These are phyloP conservation scores for Boletus pseudopeckii DNA, from an alignment of 768 basidiomycete genomes.

Conservation along the genomic window DNA sequence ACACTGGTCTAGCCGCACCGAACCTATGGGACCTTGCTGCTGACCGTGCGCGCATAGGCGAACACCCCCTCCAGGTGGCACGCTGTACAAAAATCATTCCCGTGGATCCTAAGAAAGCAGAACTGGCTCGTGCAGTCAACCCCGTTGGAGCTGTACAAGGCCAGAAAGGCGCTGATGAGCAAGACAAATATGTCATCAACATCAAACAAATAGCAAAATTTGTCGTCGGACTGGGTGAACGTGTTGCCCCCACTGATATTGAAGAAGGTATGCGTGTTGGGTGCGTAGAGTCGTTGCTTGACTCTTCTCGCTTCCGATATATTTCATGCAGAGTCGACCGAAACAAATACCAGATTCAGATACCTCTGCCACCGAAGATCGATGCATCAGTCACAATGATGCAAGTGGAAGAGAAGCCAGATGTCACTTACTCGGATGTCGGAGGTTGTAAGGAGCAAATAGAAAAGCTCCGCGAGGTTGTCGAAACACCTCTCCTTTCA, in stretches of 20 bases:
- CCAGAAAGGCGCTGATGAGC: constrained; percentile 96
- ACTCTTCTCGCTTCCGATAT: constrained; percentile 1
- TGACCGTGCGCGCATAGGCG: constrained; percentile 86
- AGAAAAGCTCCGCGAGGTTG: constrained; percentile 97
- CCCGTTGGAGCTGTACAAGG: constrained; percentile 75
- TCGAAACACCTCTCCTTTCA: constrained; percentile 91
- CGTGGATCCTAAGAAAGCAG: constrained; percentile 70
- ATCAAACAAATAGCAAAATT: constrained; percentile 99
- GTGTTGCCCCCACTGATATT: constrained; percentile 96
- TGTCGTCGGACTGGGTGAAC: constrained; percentile 94
- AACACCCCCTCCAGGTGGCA: constrained; percentile 94
- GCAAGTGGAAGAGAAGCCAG: constrained; percentile 99
- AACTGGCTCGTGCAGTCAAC: constrained; percentile 75
- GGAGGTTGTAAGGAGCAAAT: constrained; percentile 99
- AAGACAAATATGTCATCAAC: constrained; percentile 99
- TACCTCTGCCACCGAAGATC: constrained; percentile 97
- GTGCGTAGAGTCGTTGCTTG: constrained; percentile 44
- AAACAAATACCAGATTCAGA: constrained; percentile 97
- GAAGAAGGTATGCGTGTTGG: constrained; percentile 99
- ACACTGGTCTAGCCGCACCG: constrained; percentile 94
- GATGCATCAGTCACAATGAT: constrained; percentile 99
- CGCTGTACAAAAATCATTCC: constrained; percentile 98
- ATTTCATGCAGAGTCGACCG: constrained; percentile 72
- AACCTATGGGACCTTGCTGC: constrained; percentile 97
- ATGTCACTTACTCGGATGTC: constrained; percentile 96